phyloP scores from a whole-genome alignment of 306 rosid genomes.

The Vigna mungo region DNA sequence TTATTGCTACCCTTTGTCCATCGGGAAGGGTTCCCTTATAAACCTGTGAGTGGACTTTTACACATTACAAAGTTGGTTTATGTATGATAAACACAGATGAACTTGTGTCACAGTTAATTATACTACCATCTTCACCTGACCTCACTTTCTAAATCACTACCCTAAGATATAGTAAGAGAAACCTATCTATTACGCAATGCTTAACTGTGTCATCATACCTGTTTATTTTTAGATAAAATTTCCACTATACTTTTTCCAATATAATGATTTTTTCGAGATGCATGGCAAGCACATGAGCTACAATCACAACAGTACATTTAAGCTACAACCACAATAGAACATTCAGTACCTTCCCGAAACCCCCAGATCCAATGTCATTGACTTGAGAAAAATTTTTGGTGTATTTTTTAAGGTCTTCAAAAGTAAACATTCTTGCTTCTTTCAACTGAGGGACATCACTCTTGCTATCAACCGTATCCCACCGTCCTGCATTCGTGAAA shows the following conservation, averaged over 20 bases:
- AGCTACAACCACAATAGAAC: background rate
- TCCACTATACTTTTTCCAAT: background rate
- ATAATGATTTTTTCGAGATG: background rate
- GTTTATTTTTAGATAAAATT: background rate
- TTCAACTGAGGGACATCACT: slow-evolving; percentile 56
- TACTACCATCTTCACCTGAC: too few relatives aligned
- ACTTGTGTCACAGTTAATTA: background rate
- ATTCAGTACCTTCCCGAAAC: slow-evolving; percentile 64
- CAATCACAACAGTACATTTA: background rate
- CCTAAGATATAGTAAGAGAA: background rate
- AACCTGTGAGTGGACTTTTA: slow-evolving; percentile 56
- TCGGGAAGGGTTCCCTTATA: slow-evolving; percentile 61
- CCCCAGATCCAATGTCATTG: slow-evolving; percentile 68
- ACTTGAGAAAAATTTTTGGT: slow-evolving; percentile 57
- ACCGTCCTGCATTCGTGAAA: slow-evolving; percentile 39
- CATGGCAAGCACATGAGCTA: background rate
- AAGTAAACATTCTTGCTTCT: slow-evolving; percentile 64
- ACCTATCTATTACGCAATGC: background rate
- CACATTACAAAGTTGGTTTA: background rate
- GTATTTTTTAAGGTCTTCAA: slow-evolving; percentile 61
- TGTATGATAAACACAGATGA: background rate
- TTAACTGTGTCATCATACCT: slow-evolving; percentile 6
- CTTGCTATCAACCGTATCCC: slow-evolving; percentile 50
- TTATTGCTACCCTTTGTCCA: slow-evolving; percentile 66
- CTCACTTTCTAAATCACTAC: too few relatives aligned